These are phyloP conservation scores for Patellifolia procumbens DNA, from an alignment of 179 eudicot genomes.

Conservation along the genomic window DNA sequence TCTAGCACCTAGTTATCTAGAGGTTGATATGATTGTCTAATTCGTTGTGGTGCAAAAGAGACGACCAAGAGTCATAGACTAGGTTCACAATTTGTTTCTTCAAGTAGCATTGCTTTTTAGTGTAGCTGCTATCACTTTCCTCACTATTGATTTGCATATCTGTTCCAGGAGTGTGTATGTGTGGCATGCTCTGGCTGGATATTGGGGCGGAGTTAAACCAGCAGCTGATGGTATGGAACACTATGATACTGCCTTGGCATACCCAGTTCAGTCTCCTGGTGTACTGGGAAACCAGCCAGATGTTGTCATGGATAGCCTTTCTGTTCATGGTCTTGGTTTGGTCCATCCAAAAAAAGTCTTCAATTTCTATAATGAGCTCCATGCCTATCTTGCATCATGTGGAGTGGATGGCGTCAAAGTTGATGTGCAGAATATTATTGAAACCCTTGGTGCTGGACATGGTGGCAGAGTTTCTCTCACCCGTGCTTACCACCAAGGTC, in stretches of 20 bases:
- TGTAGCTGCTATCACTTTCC: background rate
- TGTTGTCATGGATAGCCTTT: conserved; percentile 85
- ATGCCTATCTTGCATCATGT: conserved; percentile 82
- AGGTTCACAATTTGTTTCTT: too few species aligned
- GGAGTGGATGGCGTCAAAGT: conserved; percentile 97
- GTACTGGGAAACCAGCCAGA: conserved; percentile 86
- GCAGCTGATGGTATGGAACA: conserved; percentile 85
- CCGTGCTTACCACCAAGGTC: conserved; percentile 72
- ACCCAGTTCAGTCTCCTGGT: conserved; percentile 90
- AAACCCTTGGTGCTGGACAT: conserved; percentile 90
- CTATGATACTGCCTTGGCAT: conserved; percentile 76
- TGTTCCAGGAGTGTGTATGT: conserved; percentile 68
- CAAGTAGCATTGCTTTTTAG: background rate
- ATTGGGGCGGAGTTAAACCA: conserved; percentile 98
- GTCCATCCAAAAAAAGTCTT: conserved; percentile 88
- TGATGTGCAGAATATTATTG: conserved; percentile 89
- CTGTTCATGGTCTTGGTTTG: conserved; percentile 80
- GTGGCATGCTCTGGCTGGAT: conserved; percentile 98
- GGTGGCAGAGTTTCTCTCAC: conserved; percentile 92
- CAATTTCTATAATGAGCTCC: conserved; percentile 90
- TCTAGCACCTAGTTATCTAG: background rate
- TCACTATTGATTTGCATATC: background rate
- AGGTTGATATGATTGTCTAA: background rate
- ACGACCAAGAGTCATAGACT: too few species aligned
- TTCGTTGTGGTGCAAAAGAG: background rate